These are phyloP conservation scores for Aspergillus arachidicola DNA, from an alignment of 2,329 filamentous ascomycete species.

Conservation along the genomic window DNA sequence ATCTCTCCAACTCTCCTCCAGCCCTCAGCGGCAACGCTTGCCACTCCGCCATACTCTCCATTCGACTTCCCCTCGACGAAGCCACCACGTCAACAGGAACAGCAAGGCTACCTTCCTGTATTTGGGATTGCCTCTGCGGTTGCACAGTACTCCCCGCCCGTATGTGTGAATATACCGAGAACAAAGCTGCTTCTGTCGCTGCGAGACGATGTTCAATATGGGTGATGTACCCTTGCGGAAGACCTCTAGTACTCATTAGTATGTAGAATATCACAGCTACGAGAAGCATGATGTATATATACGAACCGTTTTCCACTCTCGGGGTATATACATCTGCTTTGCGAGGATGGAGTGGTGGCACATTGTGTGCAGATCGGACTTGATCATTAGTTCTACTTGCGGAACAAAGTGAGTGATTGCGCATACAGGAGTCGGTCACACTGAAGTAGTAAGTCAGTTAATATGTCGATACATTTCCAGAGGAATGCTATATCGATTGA, in stretches of 20 bases:
- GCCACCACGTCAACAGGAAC: neutral
- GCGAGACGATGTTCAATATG: slow-evolving; percentile 42
- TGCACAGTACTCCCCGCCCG: neutral
- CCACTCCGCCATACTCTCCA: slow-evolving; percentile 10
- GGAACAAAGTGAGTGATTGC: neutral
- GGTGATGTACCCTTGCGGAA: slow-evolving; percentile 41
- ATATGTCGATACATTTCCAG: neutral
- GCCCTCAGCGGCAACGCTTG: neutral
- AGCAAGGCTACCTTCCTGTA: neutral
- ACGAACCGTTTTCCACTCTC: slow-evolving; percentile 23
- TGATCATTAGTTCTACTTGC: neutral
- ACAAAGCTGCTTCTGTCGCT: slow-evolving; percentile 32
- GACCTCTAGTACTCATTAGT: slow-evolving; percentile 12
- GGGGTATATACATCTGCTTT: slow-evolving; percentile 19
- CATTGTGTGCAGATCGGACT: slow-evolving; percentile 23
- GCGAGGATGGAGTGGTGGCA: slow-evolving; percentile 8
- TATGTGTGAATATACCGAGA: slow-evolving; percentile 20
- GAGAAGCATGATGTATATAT: neutral
- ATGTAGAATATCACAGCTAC: neutral
- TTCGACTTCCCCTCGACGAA: slow-evolving; percentile 1
- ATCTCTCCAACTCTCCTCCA: slow-evolving; percentile 6
- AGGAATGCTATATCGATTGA: no score
- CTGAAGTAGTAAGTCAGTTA: slow-evolving; percentile 3
- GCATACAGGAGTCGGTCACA: slow-evolving; percentile 21
- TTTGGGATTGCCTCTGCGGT: neutral